Evolutionary conservation across 2,329 filamentous ascomycete genomes (phyloP).

Genomic region (Aspergillus tanneri): DNA sequence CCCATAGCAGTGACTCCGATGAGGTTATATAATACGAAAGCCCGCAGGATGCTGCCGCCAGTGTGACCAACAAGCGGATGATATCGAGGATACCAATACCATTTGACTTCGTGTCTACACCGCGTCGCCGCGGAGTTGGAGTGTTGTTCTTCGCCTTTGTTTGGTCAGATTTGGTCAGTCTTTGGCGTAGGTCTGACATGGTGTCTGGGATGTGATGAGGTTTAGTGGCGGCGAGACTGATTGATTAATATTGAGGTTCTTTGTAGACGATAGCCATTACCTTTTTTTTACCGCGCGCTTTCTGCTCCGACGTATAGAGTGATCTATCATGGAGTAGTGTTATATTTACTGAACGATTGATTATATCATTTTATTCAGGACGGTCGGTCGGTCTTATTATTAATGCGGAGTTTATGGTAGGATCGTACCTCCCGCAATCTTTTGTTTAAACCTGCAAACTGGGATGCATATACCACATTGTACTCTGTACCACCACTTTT

Average conservation of each 20-base stretch:
- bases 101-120: constrained; percentile 5
- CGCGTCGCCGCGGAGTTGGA: constrained; percentile 1
- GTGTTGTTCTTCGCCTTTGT: constrained; percentile 11
- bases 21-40: constrained; percentile 75
- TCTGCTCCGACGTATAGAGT: neutral
- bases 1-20: constrained; percentile 70
- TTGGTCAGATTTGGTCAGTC: constrained; percentile 21
- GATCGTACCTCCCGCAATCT: no score
- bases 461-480: no score
- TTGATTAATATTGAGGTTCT: neutral
- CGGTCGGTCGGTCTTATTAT: no score
- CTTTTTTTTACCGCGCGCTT: neutral
- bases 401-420: no score
- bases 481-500: no score
- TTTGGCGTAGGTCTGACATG: constrained; percentile 35
- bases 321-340: no score
- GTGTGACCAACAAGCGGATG: constrained; percentile 66
- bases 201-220: neutral
- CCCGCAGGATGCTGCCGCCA: constrained; percentile 64
- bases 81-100: constrained; percentile 60
- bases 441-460: no score
- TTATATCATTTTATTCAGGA: no score
- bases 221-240: neutral
- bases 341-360: no score
- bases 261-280: neutral